Base-by-base conservation (phyloP, 208 protist genomes). In the Sergeia podlipaevii region DNA sequence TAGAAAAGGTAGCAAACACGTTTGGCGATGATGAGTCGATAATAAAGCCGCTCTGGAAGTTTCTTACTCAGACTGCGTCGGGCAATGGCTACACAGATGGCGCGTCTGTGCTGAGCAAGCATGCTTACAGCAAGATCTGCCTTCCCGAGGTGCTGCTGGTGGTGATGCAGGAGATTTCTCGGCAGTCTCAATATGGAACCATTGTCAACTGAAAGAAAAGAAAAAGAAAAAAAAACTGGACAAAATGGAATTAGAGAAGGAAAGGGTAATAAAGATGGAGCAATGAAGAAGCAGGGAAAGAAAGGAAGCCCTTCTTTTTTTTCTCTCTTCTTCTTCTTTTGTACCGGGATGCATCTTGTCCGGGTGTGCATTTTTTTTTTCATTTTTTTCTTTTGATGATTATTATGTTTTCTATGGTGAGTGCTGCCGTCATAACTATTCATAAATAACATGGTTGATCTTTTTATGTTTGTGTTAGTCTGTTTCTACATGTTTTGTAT, bases 1-100 rank as follows among this genome's bases (percentile, higher is more conserved):
- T 51, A 33, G 41, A 63, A 20, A 21, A n/a, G 15, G 33, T 51
- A 10, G 38, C 20, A 8, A 21, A 15, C 36, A 17, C 21, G 7
- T 86, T 89, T 55, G 48, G 47, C 30, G 64, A 53, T 44, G 86
- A 93, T 45, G 68, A 70, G 44, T 43, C 47, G 2, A 36, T 87
- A 2, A 47, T 90, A 37, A 39, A 51, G n/a, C 73, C 77, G 15
- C 68, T 93, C 26, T 93, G 82, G 77, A 41, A 30, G 15, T 93
- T 89, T 60, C 54, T 93, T 38, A 48, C 76, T 13, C 43, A 76
- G 50, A 86, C 78, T 39, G 80, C 62, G 2, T 71, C 75, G 32
- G 68, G 65, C n/a, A 88, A 84, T 41, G 42, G 49, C 6, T 20
- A 4, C 21, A 18, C 15, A 5, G 13, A 57, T 4, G 33, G 21